phyloP scores from a whole-genome alignment of 257 asterid genomes.

The Galeopsis tetrahit region DNA sequence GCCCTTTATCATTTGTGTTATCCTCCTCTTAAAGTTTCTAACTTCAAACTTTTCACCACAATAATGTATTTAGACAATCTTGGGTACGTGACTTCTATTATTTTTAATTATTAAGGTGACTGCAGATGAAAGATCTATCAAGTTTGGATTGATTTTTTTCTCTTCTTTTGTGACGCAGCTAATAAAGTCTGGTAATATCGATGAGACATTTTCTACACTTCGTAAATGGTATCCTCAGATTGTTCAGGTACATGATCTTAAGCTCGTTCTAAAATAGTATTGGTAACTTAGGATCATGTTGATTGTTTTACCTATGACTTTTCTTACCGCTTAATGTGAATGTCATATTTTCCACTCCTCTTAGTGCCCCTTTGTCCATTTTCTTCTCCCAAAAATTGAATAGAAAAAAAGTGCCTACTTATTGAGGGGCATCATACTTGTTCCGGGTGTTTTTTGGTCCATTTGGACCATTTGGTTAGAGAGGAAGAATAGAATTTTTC shows the following conservation, averaged over 20 bases:
- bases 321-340: neutral
- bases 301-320: conserved; percentile 4
- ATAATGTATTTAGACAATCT: neutral
- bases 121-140: neutral
- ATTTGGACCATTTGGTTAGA: neutral
- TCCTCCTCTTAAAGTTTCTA: neutral
- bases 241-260: conserved; percentile 62
- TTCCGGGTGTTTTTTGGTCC: neutral
- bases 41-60: neutral
- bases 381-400: neutral
- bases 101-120: neutral
- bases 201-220: conserved; percentile 69
- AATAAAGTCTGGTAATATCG: conserved; percentile 78
- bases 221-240: conserved; percentile 73
- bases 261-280: conserved; percentile 19
- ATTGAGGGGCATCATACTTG: neutral
- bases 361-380: neutral
- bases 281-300: conserved; percentile 5
- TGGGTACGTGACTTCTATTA: neutral
- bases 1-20: neutral
- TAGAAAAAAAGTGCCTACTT: conserved; percentile 6
- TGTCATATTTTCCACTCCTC: neutral
- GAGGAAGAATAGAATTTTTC: neutral
- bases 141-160: conserved; percentile 16
- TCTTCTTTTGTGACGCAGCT: conserved; percentile 53